Conservation (phyloP, 2,329 filamentous ascomycete genomes). For the Exophiala mesophila region DNA sequence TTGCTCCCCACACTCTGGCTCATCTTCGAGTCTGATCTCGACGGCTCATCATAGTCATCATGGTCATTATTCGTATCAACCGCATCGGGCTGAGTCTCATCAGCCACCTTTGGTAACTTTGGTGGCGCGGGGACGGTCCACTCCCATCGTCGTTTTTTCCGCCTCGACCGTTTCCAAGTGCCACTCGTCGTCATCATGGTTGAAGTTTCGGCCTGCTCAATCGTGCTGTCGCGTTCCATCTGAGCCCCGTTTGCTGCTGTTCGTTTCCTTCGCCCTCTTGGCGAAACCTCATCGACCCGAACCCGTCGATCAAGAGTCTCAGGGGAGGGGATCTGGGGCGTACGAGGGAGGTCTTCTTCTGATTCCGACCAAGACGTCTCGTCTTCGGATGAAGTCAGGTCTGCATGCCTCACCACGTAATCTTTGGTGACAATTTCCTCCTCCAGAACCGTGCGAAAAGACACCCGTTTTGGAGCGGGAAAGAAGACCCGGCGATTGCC, state of each 20-base stretch:
- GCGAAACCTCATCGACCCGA: constrained; percentile 12
- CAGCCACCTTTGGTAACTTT: background rate
- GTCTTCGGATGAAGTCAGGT: constrained; percentile 36
- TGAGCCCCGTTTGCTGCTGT: constrained; percentile 10
- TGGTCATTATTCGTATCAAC: too few relatives aligned
- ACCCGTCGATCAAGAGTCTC: constrained; percentile 1
- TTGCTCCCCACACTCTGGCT: too few relatives aligned
- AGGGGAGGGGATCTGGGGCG: constrained; percentile 3
- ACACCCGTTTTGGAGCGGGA: constrained; percentile 54
- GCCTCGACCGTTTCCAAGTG: constrained; percentile 10
- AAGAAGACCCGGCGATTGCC: constrained; percentile 43
- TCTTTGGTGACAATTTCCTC: constrained; percentile 55
- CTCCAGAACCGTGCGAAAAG: constrained; percentile 51
- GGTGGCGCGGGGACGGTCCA: constrained; percentile 11
- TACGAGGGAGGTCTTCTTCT: constrained; percentile 7
- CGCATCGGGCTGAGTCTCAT: too few relatives aligned
- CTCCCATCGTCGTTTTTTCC: constrained; percentile 24
- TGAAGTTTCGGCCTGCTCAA: background rate
- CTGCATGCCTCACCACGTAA: constrained; percentile 53
- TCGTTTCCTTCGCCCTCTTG: constrained; percentile 15
- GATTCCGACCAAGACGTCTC: constrained; percentile 13
- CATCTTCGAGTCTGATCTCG: too few relatives aligned
- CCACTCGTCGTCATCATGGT: too few relatives aligned
- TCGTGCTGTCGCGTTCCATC: background rate
- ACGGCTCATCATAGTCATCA: too few relatives aligned